Percentiles rank a stretch among this genome's conserved stretches.
Evolutionary conservation across 108 stramenopile genomes (phyloP).

Genomic region (Aureococcus anophagefferens): DNA sequence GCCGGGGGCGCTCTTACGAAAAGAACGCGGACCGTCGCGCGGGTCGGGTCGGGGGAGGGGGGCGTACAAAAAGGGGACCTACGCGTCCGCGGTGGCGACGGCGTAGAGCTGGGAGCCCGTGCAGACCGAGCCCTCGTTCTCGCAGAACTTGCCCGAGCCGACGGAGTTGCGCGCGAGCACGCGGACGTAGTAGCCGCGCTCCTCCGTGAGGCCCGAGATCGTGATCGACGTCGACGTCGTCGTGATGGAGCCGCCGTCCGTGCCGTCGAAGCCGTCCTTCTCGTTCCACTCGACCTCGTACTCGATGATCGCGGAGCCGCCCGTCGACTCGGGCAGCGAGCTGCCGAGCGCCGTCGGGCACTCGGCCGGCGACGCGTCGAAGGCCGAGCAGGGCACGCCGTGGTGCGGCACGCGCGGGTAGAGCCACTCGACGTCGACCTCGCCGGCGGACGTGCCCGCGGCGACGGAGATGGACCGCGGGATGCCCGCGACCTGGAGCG

Average conservation of each 20-base stretch:
- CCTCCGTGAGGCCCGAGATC: constrained; percentile 25
- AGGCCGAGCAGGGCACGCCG: constrained; percentile 55
- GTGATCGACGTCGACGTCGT: constrained; percentile 17
- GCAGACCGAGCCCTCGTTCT: neutral
- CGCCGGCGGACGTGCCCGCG: constrained; percentile 23
- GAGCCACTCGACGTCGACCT: constrained; percentile 51
- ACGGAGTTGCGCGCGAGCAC: constrained; percentile 52
- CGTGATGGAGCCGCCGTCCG: constrained; percentile 19
- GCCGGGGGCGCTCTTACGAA: no score
- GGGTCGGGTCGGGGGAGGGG: no score
- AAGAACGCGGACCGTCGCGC: no score
- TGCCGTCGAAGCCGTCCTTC: constrained; percentile 40
- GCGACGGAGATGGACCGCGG: constrained; percentile 32
- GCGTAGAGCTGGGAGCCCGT: neutral
- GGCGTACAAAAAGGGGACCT: no score
- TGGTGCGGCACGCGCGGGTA: constrained; percentile 59
- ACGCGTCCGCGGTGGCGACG: neutral
- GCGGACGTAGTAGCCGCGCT: constrained; percentile 46
- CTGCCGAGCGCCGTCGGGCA: constrained; percentile 62
- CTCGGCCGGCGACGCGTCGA: constrained; percentile 20
- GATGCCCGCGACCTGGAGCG: constrained; percentile 55
- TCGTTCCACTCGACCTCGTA: constrained; percentile 63
- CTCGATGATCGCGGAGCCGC: constrained; percentile 53
- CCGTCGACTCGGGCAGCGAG: constrained; percentile 46
- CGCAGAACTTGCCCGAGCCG: constrained; percentile 37